These are phyloP conservation scores for Apiospora arundinis DNA, from an alignment of 2,329 filamentous ascomycete genomes.

Conservation along the genomic window DNA sequence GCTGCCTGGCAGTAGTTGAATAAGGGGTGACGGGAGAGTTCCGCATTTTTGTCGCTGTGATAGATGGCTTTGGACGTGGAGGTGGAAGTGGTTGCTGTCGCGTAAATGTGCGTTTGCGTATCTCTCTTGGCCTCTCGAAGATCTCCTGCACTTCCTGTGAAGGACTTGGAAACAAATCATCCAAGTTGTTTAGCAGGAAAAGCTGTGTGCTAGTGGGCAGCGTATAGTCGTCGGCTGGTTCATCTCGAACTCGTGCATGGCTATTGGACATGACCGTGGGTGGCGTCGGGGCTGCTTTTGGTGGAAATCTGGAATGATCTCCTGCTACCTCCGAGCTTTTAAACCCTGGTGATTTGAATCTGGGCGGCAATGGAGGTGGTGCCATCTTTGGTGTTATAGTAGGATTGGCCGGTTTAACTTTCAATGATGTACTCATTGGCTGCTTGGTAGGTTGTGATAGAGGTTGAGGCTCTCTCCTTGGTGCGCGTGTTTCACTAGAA, in stretches of 20 bases:
- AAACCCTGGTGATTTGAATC: slow-evolving; percentile 31
- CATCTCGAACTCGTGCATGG: not conserved
- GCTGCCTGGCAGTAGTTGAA: not conserved
- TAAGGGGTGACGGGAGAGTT: not conserved
- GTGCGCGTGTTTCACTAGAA: not conserved
- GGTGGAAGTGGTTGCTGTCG: not conserved
- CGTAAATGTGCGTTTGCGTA: slow-evolving; percentile 31
- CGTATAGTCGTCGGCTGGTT: not conserved
- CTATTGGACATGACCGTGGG: not conserved
- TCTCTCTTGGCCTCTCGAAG: slow-evolving; percentile 43
- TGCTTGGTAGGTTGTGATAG: not conserved
- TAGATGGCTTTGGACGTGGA: not conserved
- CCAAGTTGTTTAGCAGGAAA: slow-evolving; percentile 55
- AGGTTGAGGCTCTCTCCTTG: not conserved
- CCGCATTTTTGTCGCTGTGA: not conserved
- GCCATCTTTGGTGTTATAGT: slow-evolving; percentile 28
- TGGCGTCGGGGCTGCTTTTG: slow-evolving; percentile 24
- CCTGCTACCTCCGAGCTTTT: slow-evolving; percentile 19
- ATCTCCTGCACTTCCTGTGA: slow-evolving; percentile 63
- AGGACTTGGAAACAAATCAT: slow-evolving; percentile 62
- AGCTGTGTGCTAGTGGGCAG: slow-evolving; percentile 55
- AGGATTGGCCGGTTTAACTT: not conserved
- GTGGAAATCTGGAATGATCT: slow-evolving; percentile 31
- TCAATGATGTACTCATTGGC: not conserved
- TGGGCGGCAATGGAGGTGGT: slow-evolving; percentile 35